Base-by-base conservation (phyloP, 2,329 filamentous ascomycete species). In the Colletotrichum sp. region DNA sequence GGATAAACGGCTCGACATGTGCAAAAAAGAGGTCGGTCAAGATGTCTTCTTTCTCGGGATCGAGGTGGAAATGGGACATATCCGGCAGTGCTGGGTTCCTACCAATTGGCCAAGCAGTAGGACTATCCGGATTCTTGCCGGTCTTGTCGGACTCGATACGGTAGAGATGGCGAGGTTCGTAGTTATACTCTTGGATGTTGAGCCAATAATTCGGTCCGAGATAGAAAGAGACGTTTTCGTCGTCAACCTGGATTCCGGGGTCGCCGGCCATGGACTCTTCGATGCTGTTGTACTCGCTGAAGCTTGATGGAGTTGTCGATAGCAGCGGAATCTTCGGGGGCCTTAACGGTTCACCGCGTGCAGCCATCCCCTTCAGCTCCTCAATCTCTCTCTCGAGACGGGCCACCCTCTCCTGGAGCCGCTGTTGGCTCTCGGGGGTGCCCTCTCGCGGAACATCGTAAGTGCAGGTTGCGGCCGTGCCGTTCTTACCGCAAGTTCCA, bases 171-270 rank as follows among this genome's bases (percentile, higher is more conserved):
- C 72, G 72, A 26, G 75, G 75, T 39, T 77, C 75, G 52, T 68
- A 77, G 57, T 72, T 67, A 34, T 72, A 28, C 6, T 77, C 72
- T 32, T 77, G 75, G 3, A 76, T 62, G 44, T 75, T 77, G 28
- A 77, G 72, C 75, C 75, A 77, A 69, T 72, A 72, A 28, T 72
- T 71, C 8, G 75, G 75, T 2, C 75, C 75, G 28, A 77, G 72
- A 21, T 77, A 76, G n/a, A 69, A 77, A n/a, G 75, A 77, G 4
- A 76, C 72, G 36, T 76, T 69, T 5, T 75, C 71, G 49, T 77
- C 75, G 68, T 71, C 75, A 7, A 77, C 68, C 8, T 77, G 75
- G 66, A 71, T 76, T 7, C 75, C 75, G 10, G 67, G 72, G 24
- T 77, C 75, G 21, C 74, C 70, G 6, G 71, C 64, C 64, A 36